Base-by-base conservation (phyloP, 805 yeast species). In the Candida ficus region DNA sequence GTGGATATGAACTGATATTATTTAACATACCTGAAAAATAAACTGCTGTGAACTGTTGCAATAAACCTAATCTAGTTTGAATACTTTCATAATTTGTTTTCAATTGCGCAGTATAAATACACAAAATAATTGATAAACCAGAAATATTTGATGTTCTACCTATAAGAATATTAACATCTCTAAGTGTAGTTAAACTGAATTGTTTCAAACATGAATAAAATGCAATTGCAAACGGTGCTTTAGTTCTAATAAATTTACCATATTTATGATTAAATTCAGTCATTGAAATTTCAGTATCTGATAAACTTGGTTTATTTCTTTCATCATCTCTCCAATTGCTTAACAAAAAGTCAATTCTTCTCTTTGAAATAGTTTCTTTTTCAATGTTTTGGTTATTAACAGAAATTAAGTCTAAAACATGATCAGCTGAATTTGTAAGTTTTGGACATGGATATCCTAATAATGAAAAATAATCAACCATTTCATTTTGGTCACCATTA, bases 1-100 rank as follows among this genome's bases (percentile, higher is more conserved):
- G 56, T 1, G 95, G 95, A 56, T 82, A 88, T 4, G 83, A 68
- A 2, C 89, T 75, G 49, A 88, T 64, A 56, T 86, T 87, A 51
- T 82, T 84, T 31, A 88, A 66, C 78, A 87, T 79, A 0, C 96
- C 96, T 35, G 81, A 78, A 56, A 80, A 88, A 54, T 83, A 88
- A 30, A 88, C 57, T 11, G 89, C 78, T 7, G 81, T 67, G 2
- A 80, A 69, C 52, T 84, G 86, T 57, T 88, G 96, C 4, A 83
- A 70, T 29, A 86, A 62, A 5, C 96, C 96, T 16, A 88, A 62
- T 47, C 95, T 65, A 56, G 86, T 75, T 45, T 71, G 72, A 25
- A 85, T 70, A 32, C 91, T 81, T 5, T 58, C 54, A 36, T 59
- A 66, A 29, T 59, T 53, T 36, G 70, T 61, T 38, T 68, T 66